phyloP scores from a whole-genome alignment of 306 rosid species.

The Cicer judaicum region DNA sequence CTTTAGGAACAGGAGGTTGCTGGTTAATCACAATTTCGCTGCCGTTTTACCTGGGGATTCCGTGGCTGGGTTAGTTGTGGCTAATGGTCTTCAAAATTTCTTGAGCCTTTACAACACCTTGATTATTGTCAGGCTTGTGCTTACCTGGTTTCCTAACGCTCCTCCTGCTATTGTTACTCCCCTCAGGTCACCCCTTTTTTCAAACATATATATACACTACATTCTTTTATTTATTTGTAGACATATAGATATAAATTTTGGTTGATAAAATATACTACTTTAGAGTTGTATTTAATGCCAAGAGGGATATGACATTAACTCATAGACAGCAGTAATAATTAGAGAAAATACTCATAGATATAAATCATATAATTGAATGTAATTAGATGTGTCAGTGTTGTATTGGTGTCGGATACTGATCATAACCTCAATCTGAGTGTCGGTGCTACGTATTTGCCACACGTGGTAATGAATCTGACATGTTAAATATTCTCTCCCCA shows the following conservation, averaged over 20 bases:
- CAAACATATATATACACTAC: not conserved
- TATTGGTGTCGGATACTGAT: too few relatives aligned
- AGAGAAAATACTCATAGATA: too few relatives aligned
- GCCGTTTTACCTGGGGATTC: slow-evolving; percentile 94
- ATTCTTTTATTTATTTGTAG: not conserved
- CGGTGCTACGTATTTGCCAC: too few relatives aligned
- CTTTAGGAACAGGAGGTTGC: slow-evolving; percentile 40
- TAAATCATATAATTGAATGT: too few relatives aligned
- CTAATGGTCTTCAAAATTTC: slow-evolving; percentile 81
- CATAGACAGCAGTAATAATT: too few relatives aligned
- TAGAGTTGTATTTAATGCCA: not conserved
- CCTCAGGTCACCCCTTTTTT: slow-evolving; percentile 57
- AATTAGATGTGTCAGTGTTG: too few relatives aligned
- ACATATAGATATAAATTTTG: not conserved
- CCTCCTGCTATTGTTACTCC: slow-evolving; percentile 90
- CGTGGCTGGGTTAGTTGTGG: slow-evolving; percentile 82
- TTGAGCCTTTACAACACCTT: slow-evolving; percentile 86
- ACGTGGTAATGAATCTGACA: too few relatives aligned
- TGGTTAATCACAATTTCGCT: slow-evolving; percentile 69
- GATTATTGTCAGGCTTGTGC: slow-evolving; percentile 83
- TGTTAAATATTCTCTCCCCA: too few relatives aligned
- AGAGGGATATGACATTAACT: too few relatives aligned
- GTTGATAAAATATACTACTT: not conserved
- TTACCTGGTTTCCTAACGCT: slow-evolving; percentile 94
- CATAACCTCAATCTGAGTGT: too few relatives aligned